Percentiles rank a stretch among this genome's conserved stretches.
phyloP scores from a whole-genome alignment of 1,284 basidiomycete genomes.

The Cystobasidium pallidum region DNA sequence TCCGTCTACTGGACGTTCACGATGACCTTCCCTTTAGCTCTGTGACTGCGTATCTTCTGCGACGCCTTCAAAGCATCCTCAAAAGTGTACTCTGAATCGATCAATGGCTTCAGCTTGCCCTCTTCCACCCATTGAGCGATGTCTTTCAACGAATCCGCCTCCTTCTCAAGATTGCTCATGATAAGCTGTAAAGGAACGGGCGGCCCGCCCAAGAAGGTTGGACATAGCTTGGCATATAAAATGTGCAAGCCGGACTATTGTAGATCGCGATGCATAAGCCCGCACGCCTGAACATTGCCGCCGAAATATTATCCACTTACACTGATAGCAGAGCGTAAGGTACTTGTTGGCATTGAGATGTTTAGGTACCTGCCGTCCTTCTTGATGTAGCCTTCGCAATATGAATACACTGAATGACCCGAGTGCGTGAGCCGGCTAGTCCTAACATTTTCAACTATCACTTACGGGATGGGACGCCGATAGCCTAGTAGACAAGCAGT shows the following conservation, averaged over 20 bases:
- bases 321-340: conserved; percentile 1
- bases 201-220: conserved; percentile 19
- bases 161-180: conserved; percentile 49
- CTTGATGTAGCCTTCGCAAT: conserved; percentile 46
- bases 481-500: conserved; percentile 47
- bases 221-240: background rate
- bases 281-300: background rate
- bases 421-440: no score
- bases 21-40: conserved; percentile 68
- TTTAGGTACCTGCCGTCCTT: conserved; percentile 57
- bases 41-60: conserved; percentile 63
- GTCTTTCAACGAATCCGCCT: conserved; percentile 51
- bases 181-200: conserved; percentile 51
- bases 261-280: background rate
- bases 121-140: conserved; percentile 56
- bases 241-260: conserved; percentile 21
- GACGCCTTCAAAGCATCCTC: conserved; percentile 67
- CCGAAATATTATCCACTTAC: background rate
- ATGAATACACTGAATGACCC: conserved; percentile 3
- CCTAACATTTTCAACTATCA: background rate
- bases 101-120: conserved; percentile 64
- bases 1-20: conserved; percentile 49
- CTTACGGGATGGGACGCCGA: conserved; percentile 30
- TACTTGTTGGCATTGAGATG: conserved; percentile 55
- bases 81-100: conserved; percentile 67